Percentiles rank a stretch among this genome's conserved stretches.
Evolutionary conservation across 345 rosid species (phyloP).

Genomic region (Rubroshorea leprosula): DNA sequence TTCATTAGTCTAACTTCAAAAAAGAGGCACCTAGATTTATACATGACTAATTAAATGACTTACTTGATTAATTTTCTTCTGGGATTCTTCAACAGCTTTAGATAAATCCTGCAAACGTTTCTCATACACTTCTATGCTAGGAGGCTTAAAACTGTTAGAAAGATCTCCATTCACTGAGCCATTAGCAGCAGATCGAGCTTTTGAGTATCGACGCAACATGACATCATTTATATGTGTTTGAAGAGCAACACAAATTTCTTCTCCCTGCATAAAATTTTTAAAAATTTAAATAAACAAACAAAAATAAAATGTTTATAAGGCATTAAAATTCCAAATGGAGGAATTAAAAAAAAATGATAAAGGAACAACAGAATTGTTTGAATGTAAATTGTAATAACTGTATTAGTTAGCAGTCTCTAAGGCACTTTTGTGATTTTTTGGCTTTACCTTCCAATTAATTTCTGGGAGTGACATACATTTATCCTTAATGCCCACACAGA

Average conservation of each 20-base stretch:
- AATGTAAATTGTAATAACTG: too few species aligned
- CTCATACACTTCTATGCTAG: constrained; percentile 55
- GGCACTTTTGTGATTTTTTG: too few species aligned
- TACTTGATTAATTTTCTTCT: constrained; percentile 62
- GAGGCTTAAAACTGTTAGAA: constrained; percentile 52
- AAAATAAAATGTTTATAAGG: constrained; percentile 3
- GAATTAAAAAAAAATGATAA: too few species aligned
- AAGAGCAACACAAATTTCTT: constrained; percentile 96
- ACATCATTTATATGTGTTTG: constrained; percentile 99
- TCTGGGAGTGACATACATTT: not conserved
- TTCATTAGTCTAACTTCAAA: constrained; percentile 6
- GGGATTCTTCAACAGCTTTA: constrained; percentile 67
- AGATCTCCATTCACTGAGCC: constrained; percentile 67
- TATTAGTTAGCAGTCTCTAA: too few species aligned
- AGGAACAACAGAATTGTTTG: too few species aligned
- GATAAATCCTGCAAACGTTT: constrained; percentile 79
- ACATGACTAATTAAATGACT: constrained; percentile 1
- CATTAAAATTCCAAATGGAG: not conserved
- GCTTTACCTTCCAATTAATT: not conserved
- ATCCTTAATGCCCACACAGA: too few species aligned
- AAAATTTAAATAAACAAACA: constrained; percentile 1
- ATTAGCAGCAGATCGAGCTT: constrained; percentile 67
- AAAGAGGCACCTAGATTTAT: not conserved
- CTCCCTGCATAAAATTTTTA: constrained; percentile 54
- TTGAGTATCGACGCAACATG: constrained; percentile 96